A percentile compares a stretch with the other conserved stretches of the same genome.
These are phyloP conservation scores for Abrus pulchellus DNA, from an alignment of 306 rosid species.

Conservation along the genomic window DNA sequence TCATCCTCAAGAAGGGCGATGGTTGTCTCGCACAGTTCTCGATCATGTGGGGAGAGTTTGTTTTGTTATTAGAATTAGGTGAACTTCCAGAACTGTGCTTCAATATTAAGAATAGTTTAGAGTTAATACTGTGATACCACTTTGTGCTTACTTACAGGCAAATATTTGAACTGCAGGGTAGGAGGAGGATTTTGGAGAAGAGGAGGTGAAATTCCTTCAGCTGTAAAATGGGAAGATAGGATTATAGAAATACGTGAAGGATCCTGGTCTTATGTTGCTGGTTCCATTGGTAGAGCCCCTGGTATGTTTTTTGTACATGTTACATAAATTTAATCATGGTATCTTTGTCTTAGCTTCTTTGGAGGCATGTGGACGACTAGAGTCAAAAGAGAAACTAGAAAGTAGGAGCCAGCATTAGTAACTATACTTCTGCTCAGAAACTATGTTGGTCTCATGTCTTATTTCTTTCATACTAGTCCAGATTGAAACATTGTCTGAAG, in stretches of 20 bases:
- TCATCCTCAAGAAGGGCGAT: slow-evolving; percentile 97
- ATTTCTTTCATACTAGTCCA: slow-evolving; percentile 8
- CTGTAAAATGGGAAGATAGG: slow-evolving; percentile 89
- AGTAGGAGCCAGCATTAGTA: slow-evolving; percentile 6
- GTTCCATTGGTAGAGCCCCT: slow-evolving; percentile 84
- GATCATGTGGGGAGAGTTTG: slow-evolving; percentile 98
- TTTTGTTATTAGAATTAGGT: slow-evolving; percentile 88
- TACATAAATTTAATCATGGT: slow-evolving; percentile 14
- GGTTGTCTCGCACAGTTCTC: slow-evolving; percentile 94
- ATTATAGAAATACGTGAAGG: slow-evolving; percentile 93
- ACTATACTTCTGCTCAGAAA: neutral
- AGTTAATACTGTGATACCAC: slow-evolving; percentile 19
- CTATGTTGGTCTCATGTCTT: neutral
- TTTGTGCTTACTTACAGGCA: slow-evolving; percentile 18
- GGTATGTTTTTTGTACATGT: slow-evolving; percentile 62
- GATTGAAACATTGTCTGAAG: neutral
- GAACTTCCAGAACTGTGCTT: slow-evolving; percentile 30
- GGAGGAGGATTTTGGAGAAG: slow-evolving; percentile 98
- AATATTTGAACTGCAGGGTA: slow-evolving; percentile 62
- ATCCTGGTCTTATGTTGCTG: slow-evolving; percentile 93
- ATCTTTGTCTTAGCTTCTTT: slow-evolving; percentile 30
- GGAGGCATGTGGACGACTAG: neutral
- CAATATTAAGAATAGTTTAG: neutral
- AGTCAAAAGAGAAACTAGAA: slow-evolving; percentile 20
- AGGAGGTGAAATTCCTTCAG: slow-evolving; percentile 83